Conservation (phyloP, 2,329 filamentous ascomycete species). For the Pseudomassariella vexata region DNA sequence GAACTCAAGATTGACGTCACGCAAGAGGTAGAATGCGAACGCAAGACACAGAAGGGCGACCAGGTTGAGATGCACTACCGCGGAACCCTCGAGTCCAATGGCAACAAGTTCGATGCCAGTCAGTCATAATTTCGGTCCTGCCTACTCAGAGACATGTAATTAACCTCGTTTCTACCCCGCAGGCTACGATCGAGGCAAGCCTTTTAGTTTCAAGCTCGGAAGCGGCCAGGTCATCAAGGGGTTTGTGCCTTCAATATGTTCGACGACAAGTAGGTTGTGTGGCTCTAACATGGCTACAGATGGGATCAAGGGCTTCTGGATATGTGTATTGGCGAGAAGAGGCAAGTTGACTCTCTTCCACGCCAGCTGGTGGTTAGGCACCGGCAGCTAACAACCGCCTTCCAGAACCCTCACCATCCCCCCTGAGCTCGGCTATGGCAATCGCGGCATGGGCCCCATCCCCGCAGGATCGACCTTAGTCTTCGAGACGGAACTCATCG, state of each 20-base stretch:
- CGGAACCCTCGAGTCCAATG: constrained; percentile 69
- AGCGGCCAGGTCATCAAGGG: constrained; percentile 83
- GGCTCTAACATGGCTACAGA: no score
- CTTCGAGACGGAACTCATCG: constrained; percentile 87
- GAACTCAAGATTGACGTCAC: constrained; percentile 76
- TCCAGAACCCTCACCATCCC: constrained; percentile 78
- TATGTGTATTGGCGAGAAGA: constrained; percentile 95
- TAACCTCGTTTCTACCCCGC: constrained; percentile 40
- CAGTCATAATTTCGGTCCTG: constrained; percentile 16
- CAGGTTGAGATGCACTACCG: constrained; percentile 82
- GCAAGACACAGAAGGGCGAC: constrained; percentile 73
- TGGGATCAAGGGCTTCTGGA: constrained; percentile 88
- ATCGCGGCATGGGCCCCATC: constrained; percentile 72
- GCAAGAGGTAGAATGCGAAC: constrained; percentile 67
- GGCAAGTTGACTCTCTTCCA: no score
- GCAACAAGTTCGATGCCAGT: constrained; percentile 78
- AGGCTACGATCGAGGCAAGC: constrained; percentile 69
- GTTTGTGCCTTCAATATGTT: constrained; percentile 52
- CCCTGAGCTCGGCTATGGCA: constrained; percentile 79
- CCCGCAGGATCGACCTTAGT: constrained; percentile 76
- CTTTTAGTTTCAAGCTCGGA: constrained; percentile 76
- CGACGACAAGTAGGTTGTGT: not conserved
- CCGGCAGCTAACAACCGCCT: constrained; percentile 13
- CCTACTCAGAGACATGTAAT: constrained; percentile 11
- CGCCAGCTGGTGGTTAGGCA: no score